These are phyloP conservation scores for Stagonosporopsis rhizophila DNA, from an alignment of 2,329 filamentous ascomycete genomes.

Conservation along the genomic window DNA sequence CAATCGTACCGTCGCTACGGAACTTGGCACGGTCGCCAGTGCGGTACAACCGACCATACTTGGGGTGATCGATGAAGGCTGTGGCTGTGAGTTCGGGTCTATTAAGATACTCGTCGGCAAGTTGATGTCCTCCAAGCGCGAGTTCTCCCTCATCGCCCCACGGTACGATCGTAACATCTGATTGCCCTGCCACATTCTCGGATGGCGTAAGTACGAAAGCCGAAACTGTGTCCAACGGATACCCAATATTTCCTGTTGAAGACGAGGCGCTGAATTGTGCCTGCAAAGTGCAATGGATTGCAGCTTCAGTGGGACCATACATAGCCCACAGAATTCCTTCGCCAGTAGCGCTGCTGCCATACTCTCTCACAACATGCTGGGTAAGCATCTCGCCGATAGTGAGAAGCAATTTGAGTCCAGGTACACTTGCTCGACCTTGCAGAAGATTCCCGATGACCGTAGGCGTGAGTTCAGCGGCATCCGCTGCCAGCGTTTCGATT, in stretches of 20 bases:
- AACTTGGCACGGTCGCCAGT: slow-evolving; percentile 85
- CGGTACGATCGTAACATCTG: slow-evolving; percentile 63
- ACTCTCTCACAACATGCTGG: slow-evolving; percentile 76
- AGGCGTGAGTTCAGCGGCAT: slow-evolving; percentile 88
- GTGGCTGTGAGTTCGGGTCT: slow-evolving; percentile 74
- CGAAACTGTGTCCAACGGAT: slow-evolving; percentile 81
- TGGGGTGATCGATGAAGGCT: slow-evolving; percentile 71
- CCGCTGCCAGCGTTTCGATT: slow-evolving; percentile 71
- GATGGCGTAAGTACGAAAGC: slow-evolving; percentile 69
- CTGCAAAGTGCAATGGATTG: slow-evolving; percentile 87
- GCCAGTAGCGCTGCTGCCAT: slow-evolving; percentile 65
- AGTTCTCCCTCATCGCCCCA: slow-evolving; percentile 78
- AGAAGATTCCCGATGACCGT: slow-evolving; percentile 83
- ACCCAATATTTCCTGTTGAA: slow-evolving; percentile 73
- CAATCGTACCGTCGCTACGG: slow-evolving; percentile 71
- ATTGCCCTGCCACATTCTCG: slow-evolving; percentile 20
- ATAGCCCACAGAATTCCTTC: slow-evolving; percentile 82
- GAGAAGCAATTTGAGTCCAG: slow-evolving; percentile 72
- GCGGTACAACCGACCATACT: slow-evolving; percentile 76
- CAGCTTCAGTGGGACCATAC: slow-evolving; percentile 92
- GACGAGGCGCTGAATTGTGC: slow-evolving; percentile 64
- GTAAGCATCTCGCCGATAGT: slow-evolving; percentile 96
- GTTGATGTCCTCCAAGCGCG: slow-evolving; percentile 78
- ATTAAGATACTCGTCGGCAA: slow-evolving; percentile 84
- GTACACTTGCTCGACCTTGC: slow-evolving; percentile 70